phyloP scores from a whole-genome alignment of 139 green algal genomes.

The Coelastrella sp. region DNA sequence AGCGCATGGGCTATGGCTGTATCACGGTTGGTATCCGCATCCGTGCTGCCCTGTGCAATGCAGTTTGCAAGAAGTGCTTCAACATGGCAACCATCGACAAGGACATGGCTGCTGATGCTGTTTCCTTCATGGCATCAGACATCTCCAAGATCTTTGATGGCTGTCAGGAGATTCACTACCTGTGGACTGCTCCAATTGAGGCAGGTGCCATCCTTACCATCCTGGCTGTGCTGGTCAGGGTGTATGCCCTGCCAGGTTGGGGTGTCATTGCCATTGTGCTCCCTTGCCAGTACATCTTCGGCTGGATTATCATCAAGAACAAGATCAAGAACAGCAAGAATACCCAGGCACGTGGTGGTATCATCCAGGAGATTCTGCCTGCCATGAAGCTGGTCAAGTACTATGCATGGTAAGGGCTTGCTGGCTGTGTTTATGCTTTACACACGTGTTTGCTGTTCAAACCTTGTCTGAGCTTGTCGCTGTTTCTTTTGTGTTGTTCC shows the following conservation, averaged over 20 bases:
- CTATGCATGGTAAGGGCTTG: conserved; percentile 72
- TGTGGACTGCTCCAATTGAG: conserved; percentile 74
- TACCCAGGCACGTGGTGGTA: conserved; percentile 50
- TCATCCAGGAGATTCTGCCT: conserved; percentile 75
- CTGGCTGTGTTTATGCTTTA: too few species aligned
- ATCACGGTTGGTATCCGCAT: conserved; percentile 65
- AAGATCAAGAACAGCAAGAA: conserved; percentile 64
- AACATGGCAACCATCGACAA: conserved; percentile 65
- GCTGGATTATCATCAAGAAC: conserved; percentile 71
- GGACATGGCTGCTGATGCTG: conserved; percentile 61
- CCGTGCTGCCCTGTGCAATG: conserved; percentile 62
- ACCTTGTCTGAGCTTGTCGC: background rate
- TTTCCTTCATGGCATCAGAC: conserved; percentile 70
- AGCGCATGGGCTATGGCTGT: conserved; percentile 75
- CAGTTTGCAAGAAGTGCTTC: conserved; percentile 72
- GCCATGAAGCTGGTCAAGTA: conserved; percentile 84
- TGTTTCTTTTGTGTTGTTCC: background rate
- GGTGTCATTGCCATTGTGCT: conserved; percentile 51
- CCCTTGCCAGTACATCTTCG: conserved; percentile 73
- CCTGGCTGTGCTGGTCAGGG: conserved; percentile 61
- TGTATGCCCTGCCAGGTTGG: conserved; percentile 56
- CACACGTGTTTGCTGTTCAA: background rate
- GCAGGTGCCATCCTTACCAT: conserved; percentile 70
- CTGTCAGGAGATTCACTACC: conserved; percentile 77
- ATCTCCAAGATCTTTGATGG: conserved; percentile 71